These are phyloP conservation scores for Monocercomonoides exilis DNA, from an alignment of 78 protist genomes.

Conservation along the genomic window DNA sequence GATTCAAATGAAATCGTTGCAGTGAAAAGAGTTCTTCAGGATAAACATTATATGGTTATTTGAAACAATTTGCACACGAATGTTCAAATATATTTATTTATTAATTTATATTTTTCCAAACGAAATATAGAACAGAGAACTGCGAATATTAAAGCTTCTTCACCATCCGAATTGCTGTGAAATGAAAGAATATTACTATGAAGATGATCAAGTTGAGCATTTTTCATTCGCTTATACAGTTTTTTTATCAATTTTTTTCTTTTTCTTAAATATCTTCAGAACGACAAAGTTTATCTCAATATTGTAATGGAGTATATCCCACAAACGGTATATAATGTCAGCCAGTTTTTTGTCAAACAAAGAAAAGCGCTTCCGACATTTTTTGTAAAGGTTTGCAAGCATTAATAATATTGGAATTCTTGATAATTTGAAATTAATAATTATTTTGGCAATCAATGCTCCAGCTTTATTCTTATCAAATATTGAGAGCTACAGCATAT, in stretches of 20 bases:
- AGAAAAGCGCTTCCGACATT: constrained; percentile 70
- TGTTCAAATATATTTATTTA: no score
- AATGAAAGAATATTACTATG: constrained; percentile 73
- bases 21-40: constrained; percentile 95
- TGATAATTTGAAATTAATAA: constrained; percentile 11
- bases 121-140: constrained; percentile 86
- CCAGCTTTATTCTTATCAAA: constrained; percentile 74
- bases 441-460: background rate
- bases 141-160: constrained; percentile 87
- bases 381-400: constrained; percentile 58
- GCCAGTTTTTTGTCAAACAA: constrained; percentile 57
- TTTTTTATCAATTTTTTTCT: no score
- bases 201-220: constrained; percentile 58
- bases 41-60: constrained; percentile 93
- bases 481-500: constrained; percentile 76
- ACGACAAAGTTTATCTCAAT: constrained; percentile 89
- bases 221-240: no score
- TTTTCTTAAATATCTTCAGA: constrained; percentile 17
- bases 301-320: constrained; percentile 96
- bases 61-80: no score
- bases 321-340: constrained; percentile 76
- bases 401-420: background rate
- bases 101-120: background rate
- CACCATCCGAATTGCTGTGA: constrained; percentile 81
- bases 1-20: constrained; percentile 81